Base-by-base conservation (phyloP, 371 early-diverging fungal species). In the Mucor irregularis region DNA sequence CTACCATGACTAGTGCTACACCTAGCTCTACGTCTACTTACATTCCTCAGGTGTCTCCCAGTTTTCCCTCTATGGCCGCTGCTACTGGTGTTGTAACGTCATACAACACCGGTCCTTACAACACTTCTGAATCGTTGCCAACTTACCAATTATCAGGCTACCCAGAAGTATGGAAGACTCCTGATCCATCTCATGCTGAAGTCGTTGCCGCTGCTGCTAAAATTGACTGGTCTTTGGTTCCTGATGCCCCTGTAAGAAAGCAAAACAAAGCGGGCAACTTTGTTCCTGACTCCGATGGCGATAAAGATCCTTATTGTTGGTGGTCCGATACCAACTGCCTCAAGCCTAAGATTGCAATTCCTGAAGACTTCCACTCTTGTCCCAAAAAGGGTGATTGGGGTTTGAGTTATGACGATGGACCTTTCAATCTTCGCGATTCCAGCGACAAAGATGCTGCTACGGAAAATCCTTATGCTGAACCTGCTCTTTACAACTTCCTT, bases 401-500 rank as follows among this genome's bases (percentile, higher is more conserved):
- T 44, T 42, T 72, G 24, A 51, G 44, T n/a, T 76, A 64, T 45
- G 77, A 76, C 30, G 77, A 76, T 48, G 77, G 77, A 25, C 77
- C 77, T n/a, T 66, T 64, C 33, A 69, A 71, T 22, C 51, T 49
- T 7, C 22, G 48, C 6, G 48, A 48, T 16, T 37, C 49, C 5
- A 56, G 49, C 16, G 49, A 61, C n/a, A 53, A 56, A n/a, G 6
- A 39, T 19, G 49, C 53, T 43, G 25, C 17, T 0, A 26, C 14
- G 25, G 53, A 46, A n/a, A 57, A 73, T 49, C 33, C 52, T 26
- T 71, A 53, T 33, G 66, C 71, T 33, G 73, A 73, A 40, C 77
- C 77, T 22, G 31, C 58, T 9, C 57, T 76, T 19, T 76, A 76
- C 53, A 66, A 76, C 39, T 76, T 71, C 40, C 63, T 76, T 48